Evolutionary conservation across 805 yeast genomes (phyloP), one percentile per base, ranked within the genome.

Genomic region (Isabelozyma gotoi): DNA sequence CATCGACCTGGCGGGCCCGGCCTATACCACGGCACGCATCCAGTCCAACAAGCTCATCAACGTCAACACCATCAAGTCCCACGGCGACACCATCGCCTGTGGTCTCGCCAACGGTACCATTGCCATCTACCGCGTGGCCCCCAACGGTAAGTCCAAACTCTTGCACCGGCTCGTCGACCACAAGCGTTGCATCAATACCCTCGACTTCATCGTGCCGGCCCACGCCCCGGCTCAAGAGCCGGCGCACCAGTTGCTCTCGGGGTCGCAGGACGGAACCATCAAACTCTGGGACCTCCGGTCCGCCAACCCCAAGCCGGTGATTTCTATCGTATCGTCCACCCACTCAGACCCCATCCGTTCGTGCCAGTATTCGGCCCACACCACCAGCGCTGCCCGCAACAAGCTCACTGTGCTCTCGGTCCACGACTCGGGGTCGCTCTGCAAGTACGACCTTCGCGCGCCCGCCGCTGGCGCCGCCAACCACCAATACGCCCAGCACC

Each of bases 401-500:
- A 69, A 64, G 40, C 35, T 64, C 24, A 57, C 65, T 5, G 72
- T 92, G 40, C 85, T 90, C 2, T 82, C 91, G 1, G 89, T 88
- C 6, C 92, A 87, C 62, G 98, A 94, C 60, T 81, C 88, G 2
- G 99, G 99, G 12, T 79, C 87, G 3, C 74, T 92, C n/a, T 81
- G 86, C 52, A 81, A 85, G 51, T 91, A 88, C 81, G 99, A 94
- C 65, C 55, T 88, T n/a, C 74, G 98, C 44, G 37, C 57, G 3
- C 40, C 19, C 1, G 14, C 15, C 19, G n/a, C 49, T 3, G 47
- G 45, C 8, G 38, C 39, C 16, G 35, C 40, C 24, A 32, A 36
- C 31, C 50, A 44, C 24, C 38, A 38, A 27, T 38, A 37, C 7
- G 29, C 33, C 14, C 47, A 43, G 37, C 42, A 16, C 20, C 50